Evolutionary conservation across 2,329 filamentous ascomycete species (phyloP), one percentile per base, ranked within the genome.

Genomic region (Sclerotinia subarctica): DNA sequence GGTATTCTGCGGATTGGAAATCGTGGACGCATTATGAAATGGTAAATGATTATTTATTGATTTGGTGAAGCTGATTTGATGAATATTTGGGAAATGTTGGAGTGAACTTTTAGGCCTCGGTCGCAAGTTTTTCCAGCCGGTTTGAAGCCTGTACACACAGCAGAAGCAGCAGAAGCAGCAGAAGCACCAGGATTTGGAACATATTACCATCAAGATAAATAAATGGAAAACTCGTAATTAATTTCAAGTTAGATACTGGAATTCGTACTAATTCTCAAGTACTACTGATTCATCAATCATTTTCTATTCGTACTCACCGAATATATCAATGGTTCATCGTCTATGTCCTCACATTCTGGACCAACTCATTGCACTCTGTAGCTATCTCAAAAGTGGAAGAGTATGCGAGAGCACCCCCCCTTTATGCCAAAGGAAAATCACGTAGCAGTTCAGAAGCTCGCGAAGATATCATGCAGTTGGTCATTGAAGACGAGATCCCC

Each of bases 1-100:
- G 78, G 75, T 80, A 82, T 80, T 74, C 81, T 80, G 69, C 78
- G 74, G 47, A 78, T 68, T 56, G 75, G 72, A 46, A 76, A 68
- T 51, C 78, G 78, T 68, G 77, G 77, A 38, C 71, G 74, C 75
- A 77, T 77, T 47, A 49, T 65, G 35, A 42, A 13, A 24, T 35
- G 29, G 21, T 17, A 46, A n/a, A 21, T 57, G 3, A 35, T 66
- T 17, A 42, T 13, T 58, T 24, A 19, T 1, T 47, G 51, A 7
- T 46, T 46, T 32, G 29, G 0, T 24, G 57, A 47, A 60, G 38
- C 38, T 17, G 38, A 26, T 53, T 21, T 21, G 24, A 15, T n/a
- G 10, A 46, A 24, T 24, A 2, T 11, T 51, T 49, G 44, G 44
- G 21, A 51, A 62, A 51, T 63, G 32, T 63, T 42, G 54, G 5